Percentiles rank a stretch among this genome's conserved stretches.
Evolutionary conservation across 805 yeast species (phyloP).

Genomic region (Saccharomycopsis sp.): DNA sequence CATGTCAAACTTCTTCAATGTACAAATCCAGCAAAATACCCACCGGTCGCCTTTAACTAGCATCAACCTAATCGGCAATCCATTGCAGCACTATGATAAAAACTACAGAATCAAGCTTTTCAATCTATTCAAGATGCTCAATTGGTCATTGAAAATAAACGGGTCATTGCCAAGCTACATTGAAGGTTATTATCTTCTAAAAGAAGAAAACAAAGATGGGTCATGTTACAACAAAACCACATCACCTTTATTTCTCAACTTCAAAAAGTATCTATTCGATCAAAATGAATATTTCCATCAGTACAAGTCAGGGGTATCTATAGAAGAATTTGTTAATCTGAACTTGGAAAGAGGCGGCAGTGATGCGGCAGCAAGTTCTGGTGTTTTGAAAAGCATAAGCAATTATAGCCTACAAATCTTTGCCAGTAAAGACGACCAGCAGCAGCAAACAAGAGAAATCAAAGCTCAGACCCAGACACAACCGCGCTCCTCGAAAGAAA

Average conservation of each 20-base stretch:
- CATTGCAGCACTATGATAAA: constrained; percentile 31
- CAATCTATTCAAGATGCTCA: constrained; percentile 47
- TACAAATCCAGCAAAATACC: constrained; percentile 26
- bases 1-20: constrained; percentile 33
- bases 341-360: neutral
- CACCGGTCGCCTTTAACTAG: constrained; percentile 25
- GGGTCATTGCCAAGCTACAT: constrained; percentile 55
- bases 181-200: constrained; percentile 46
- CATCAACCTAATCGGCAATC: constrained; percentile 33
- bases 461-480: too few relatives aligned
- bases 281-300: constrained; percentile 20
- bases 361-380: neutral
- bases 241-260: constrained; percentile 12
- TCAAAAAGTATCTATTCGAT: constrained; percentile 18
- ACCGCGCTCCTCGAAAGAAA: constrained; percentile 3
- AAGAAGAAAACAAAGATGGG: constrained; percentile 32
- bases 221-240: neutral
- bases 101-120: constrained; percentile 46
- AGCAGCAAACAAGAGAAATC: too few relatives aligned
- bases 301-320: constrained; percentile 13
- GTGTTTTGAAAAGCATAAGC: constrained; percentile 18
- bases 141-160: constrained; percentile 41
- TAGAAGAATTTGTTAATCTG: constrained; percentile 6
- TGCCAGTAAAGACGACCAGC: neutral
- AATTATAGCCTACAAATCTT: constrained; percentile 16